Percentiles rank a stretch among this genome's conserved stretches.
These are phyloP conservation scores for Hysterangium stoloniferum DNA, from an alignment of 768 basidiomycete species.

Conservation along the genomic window DNA sequence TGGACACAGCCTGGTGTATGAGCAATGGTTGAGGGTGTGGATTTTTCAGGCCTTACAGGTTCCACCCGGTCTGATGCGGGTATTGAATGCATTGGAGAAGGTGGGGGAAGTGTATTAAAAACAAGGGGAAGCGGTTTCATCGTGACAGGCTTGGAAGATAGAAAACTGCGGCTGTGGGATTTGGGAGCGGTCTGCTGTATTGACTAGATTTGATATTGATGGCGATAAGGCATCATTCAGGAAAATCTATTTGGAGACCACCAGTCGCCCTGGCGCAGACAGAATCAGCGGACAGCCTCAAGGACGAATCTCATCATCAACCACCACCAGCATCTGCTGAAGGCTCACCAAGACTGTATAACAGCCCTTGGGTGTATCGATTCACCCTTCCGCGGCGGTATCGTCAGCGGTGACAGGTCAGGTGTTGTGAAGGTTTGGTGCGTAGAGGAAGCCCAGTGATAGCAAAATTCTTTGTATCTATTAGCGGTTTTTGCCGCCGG, in stretches of 20 bases:
- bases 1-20: constrained; percentile 61
- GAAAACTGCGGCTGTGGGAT: constrained; percentile 85
- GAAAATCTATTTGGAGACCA: constrained; percentile 48
- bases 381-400: constrained; percentile 85
- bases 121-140: constrained; percentile 60
- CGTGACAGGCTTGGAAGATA: constrained; percentile 86
- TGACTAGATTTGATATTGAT: constrained; percentile 75
- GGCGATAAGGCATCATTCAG: constrained; percentile 71
- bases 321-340: constrained; percentile 77
- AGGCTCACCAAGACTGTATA: constrained; percentile 85
- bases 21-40: constrained; percentile 60
- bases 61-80: constrained; percentile 45
- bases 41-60: constrained; percentile 65
- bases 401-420: constrained; percentile 85
- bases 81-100: constrained; percentile 26
- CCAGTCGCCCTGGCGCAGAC: constrained; percentile 39
- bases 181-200: constrained; percentile 65
- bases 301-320: constrained; percentile 72
- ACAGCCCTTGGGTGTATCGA: constrained; percentile 82
- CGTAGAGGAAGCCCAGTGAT: constrained; percentile 40
- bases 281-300: constrained; percentile 62
- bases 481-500: too few relatives aligned
- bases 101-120: constrained; percentile 13
- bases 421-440: constrained; percentile 91
- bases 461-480: too few relatives aligned